Base-by-base conservation (phyloP, 345 rosid species). In the Litchi chinensis region DNA sequence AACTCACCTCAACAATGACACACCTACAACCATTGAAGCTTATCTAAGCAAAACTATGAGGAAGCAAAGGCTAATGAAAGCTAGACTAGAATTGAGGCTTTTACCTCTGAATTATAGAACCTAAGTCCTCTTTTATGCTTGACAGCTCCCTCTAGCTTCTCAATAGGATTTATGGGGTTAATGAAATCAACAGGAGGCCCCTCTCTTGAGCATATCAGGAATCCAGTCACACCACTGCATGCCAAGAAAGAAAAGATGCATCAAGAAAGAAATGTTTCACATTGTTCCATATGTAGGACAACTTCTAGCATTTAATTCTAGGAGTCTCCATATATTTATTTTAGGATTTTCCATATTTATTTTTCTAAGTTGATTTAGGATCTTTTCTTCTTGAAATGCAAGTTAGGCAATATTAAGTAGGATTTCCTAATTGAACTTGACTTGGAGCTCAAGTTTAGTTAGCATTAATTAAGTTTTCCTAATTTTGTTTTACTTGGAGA, bases 161-260 rank as follows among this genome's bases (percentile, higher is more conserved):
- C 98, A 9, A 94, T 92, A 3, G 98, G 99, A 85, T 94, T 96
- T 63, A 92, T 83, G 18, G 98, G 99, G 77, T 90, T 88, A 87
- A 84, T 70, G 76, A 96, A 94, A 79, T 96, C 98, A 80, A 96
- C 93, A 69, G 81, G 75, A 0, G 93, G 92, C 4, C 98, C 99
- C 68, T 89, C 91, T 0, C 91, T 93, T 8, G 98, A 86, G 92
- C 98, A 93, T 68, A 93, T 54, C 72, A 96, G 72, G 77, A 94
- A 96, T 46, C 98, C 99, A 79, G 92, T 96, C 80, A 91, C 90
- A 41, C 99, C 99, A 65, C 98, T 96, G 85, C 90, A 90, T 37
- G n/a, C 3, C 56, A 52, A 22, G 66, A 28, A 28, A 28, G 32
- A 28, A 28, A 28, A 28, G 32, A 28, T 28, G 32, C 32, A 28